These are phyloP conservation scores for Trichoderma simmonsii DNA, from an alignment of 2,329 filamentous ascomycete genomes.

Conservation along the genomic window DNA sequence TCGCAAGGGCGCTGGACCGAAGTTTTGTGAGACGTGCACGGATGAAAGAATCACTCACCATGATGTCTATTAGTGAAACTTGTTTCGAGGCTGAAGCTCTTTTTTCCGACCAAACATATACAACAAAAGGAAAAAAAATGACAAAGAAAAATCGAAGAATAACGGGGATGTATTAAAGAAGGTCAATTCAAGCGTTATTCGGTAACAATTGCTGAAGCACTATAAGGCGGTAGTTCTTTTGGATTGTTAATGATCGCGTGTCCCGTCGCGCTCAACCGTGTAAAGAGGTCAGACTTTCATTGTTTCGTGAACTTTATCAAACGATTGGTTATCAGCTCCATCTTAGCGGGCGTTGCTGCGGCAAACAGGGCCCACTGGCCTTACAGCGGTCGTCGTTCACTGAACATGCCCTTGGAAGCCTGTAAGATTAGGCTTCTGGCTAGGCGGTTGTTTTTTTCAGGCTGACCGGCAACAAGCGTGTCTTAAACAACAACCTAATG, in stretches of 20 bases:
- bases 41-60: conserved; percentile 7
- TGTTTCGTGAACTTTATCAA: background rate
- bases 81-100: background rate
- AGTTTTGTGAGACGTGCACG: background rate
- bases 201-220: background rate
- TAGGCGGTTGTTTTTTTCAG: background rate
- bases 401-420: background rate
- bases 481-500: background rate
- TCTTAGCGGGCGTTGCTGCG: conserved; percentile 24
- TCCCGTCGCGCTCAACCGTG: conserved; percentile 32
- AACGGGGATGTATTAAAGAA: background rate
- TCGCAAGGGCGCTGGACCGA: background rate
- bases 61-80: conserved; percentile 12
- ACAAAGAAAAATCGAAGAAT: background rate
- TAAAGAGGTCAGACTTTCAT: conserved; percentile 31
- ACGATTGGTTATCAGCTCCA: conserved; percentile 16
- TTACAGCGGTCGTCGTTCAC: background rate
- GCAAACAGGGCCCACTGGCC: conserved; percentile 21
- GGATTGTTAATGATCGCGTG: background rate
- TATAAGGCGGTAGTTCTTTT: background rate
- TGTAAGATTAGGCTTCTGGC: background rate
- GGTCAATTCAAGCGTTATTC: background rate
- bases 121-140: background rate
- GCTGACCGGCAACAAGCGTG: conserved; percentile 15
- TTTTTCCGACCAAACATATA: background rate